Evolutionary conservation across 176 grass and related monocot species (phyloP), one percentile per base, ranked within the genome.

Genomic region (Avena atlantica): DNA sequence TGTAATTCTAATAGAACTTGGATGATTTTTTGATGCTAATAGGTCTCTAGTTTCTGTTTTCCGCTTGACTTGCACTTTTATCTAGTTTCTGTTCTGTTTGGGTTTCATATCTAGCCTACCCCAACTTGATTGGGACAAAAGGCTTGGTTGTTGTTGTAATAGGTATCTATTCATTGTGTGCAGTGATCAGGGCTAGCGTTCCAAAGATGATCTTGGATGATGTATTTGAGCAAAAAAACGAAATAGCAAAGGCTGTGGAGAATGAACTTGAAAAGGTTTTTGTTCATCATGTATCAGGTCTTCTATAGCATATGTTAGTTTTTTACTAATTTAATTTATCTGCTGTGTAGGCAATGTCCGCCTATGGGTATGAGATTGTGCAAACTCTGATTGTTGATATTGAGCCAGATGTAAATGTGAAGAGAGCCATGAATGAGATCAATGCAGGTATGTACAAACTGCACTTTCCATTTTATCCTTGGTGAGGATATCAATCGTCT

Each of bases 381-480:
- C 95, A 97, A 76, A 97, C 95, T 7, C 84, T 97, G 13, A 97
- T 97, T 74, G 90, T 94, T 59, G 92, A 97, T 80, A 94, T 97
- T 49, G 95, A 94, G 74, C 95, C 95, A 11, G 95, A 97, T 80
- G 90, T 84, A 42, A 87, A 89, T 74, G 95, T 97, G 42, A 97
- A 97, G 79, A 84, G 86, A 83, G 95, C 95, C 12, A 97, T 97
- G 95, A 97, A 97, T 86, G 95, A 97, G 84, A 97, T 97, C 59
- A 97, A 97, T 58, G 90, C 92, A 91, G 94, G 94, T 66, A 87
- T 86, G 86, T 89, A 11, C 48, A 79, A 70, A 52, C 3, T 78
- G 42, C 52, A 44, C 29, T 76, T 76, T 11, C 70, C 9, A 12
- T 79, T 67, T 85, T 21, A 13, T 66, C 13, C 53, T 51, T 44